A percentile compares a stretch with the other conserved stretches of the same genome.
Evolutionary conservation across 805 yeast genomes (phyloP).

Genomic region (Kodamaea kakaduensis): DNA sequence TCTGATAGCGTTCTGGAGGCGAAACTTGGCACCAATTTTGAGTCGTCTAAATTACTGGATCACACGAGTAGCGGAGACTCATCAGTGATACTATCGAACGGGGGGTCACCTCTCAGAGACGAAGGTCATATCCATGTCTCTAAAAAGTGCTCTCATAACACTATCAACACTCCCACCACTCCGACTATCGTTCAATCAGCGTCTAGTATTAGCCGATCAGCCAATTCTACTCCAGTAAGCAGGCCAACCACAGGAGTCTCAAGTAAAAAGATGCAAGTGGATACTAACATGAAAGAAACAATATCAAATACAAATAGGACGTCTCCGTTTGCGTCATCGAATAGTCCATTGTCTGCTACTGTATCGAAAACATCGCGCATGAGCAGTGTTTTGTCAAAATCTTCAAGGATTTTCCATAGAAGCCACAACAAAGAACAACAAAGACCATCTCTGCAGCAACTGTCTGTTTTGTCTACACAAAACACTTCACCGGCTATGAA

Average conservation of each 20-base stretch:
- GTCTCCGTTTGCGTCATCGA: background rate
- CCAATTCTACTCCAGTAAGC: background rate
- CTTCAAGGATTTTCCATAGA: slow-evolving; percentile 26
- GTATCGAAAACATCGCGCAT: slow-evolving; percentile 11
- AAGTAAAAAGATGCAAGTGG: background rate
- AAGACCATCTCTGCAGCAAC: slow-evolving; percentile 2
- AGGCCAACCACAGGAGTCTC: background rate
- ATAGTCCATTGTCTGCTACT: background rate
- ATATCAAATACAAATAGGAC: background rate
- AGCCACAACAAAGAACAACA: slow-evolving; percentile 12
- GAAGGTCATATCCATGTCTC: too few species aligned
- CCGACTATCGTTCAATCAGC: too few species aligned
- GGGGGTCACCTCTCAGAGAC: too few species aligned
- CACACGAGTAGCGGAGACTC: too few species aligned
- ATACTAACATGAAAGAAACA: background rate
- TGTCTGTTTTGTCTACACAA: slow-evolving; percentile 4
- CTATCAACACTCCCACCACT: too few species aligned
- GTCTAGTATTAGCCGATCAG: background rate
- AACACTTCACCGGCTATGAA: slow-evolving; percentile 17
- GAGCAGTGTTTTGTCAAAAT: slow-evolving; percentile 25
- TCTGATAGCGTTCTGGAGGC: slow-evolving; percentile 9
- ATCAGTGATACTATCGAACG: too few species aligned
- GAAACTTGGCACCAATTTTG: background rate
- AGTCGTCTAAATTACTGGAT: too few species aligned
- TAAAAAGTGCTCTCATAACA: too few species aligned